phyloP scores from a whole-genome alignment of 2,329 filamentous ascomycete genomes.

The Myriosclerotinia duriaeana region DNA sequence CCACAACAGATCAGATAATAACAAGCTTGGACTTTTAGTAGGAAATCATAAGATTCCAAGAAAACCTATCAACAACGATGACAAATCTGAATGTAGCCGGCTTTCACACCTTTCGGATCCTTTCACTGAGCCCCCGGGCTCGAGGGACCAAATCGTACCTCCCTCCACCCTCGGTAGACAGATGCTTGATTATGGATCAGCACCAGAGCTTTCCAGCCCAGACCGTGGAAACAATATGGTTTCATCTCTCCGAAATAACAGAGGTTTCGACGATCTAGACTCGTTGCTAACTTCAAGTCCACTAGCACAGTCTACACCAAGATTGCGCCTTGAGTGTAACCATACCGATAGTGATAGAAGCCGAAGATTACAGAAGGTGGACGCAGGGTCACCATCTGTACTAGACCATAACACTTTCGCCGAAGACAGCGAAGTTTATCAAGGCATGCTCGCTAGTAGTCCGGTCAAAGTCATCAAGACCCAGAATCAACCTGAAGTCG shows the following conservation, averaged over 20 bases:
- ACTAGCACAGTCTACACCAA: conserved; percentile 36
- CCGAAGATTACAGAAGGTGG: conserved; percentile 28
- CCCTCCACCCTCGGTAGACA: background rate
- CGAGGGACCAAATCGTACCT: background rate
- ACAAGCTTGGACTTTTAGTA: background rate
- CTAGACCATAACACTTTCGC: conserved; percentile 27
- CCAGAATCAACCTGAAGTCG: background rate
- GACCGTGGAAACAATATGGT: background rate
- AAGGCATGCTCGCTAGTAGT: conserved; percentile 20
- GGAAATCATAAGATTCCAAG: background rate
- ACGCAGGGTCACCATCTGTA: conserved; percentile 28
- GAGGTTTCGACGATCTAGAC: conserved; percentile 20
- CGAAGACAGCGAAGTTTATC: background rate
- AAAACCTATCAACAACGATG: conserved; percentile 12
- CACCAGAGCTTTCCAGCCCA: background rate
- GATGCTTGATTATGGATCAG: background rate
- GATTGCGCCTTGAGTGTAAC: conserved; percentile 31
- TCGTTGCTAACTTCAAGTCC: conserved; percentile 35
- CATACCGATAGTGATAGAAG: conserved; percentile 29
- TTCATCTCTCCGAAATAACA: conserved; percentile 4
- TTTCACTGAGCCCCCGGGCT: conserved; percentile 4
- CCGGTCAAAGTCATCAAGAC: background rate
- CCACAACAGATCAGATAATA: background rate
- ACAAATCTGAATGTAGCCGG: conserved; percentile 9
- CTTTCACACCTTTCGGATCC: conserved; percentile 11